Conservation (phyloP, 2,329 filamentous ascomycete genomes). For the Geoglossum cookeanum region DNA sequence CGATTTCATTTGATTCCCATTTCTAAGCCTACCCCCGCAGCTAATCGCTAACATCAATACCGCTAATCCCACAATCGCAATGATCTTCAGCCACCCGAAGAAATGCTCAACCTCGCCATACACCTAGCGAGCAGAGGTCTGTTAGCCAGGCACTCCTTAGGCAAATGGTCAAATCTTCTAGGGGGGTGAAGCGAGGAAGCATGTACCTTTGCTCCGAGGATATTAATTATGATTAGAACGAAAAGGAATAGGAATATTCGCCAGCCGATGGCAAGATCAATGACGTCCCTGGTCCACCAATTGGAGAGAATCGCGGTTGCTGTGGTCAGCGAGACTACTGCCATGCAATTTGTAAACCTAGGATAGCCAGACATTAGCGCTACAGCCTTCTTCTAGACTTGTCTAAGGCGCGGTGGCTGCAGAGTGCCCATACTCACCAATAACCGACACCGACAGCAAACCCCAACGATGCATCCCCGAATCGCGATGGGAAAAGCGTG, state of each 20-base stretch:
- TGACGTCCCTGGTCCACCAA: neutral
- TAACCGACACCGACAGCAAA: conserved; percentile 64
- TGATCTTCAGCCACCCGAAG: conserved; percentile 22
- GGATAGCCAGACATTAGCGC: conserved; percentile 18
- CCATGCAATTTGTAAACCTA: conserved; percentile 17
- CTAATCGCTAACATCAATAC: neutral
- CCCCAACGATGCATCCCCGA: conserved; percentile 52
- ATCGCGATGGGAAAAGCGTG: conserved; percentile 46
- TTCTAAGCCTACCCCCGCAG: conserved; percentile 7
- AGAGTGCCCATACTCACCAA: conserved; percentile 36
- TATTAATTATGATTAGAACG: neutral
- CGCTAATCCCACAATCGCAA: conserved; percentile 17
- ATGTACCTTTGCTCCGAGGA: neutral
- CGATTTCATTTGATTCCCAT: too few species aligned
- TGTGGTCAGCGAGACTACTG: too few species aligned
- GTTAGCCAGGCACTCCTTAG: conserved; percentile 7
- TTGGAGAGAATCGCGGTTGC: neutral
- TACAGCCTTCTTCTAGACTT: too few species aligned
- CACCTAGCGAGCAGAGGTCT: conserved; percentile 21
- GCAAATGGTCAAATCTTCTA: too few species aligned
- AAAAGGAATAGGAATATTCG: neutral
- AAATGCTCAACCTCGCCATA: conserved; percentile 25
- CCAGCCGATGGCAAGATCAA: neutral
- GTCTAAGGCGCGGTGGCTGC: too few species aligned
- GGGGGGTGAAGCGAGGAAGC: too few species aligned